Conservation (phyloP, 1,284 basidiomycete genomes). For the Phellopilus nigrolimitatus region DNA sequence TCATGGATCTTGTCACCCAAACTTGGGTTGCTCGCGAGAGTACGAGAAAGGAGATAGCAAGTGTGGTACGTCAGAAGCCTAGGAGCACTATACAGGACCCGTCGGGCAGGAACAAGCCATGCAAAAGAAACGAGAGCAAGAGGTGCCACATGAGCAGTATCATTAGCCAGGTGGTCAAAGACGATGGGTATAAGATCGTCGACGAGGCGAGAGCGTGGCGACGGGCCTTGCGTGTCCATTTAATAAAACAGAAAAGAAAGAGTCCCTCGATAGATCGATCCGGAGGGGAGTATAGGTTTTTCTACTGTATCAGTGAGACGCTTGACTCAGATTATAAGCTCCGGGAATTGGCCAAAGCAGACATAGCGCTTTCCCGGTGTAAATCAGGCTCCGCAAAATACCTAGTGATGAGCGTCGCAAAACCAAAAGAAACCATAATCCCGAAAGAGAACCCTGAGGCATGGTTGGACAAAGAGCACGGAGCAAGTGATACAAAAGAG, state of each 20-base stretch:
- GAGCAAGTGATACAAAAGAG: too few relatives aligned
- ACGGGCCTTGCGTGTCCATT: background rate
- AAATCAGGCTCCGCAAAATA: too few relatives aligned
- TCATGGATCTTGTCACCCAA: background rate
- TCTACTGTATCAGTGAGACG: too few relatives aligned
- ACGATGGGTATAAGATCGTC: slow-evolving; percentile 10
- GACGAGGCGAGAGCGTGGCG: background rate
- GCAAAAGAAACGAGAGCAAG: slow-evolving; percentile 7
- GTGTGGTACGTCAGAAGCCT: slow-evolving; percentile 6
- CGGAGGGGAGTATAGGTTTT: too few relatives aligned
- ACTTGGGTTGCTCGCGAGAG: background rate
- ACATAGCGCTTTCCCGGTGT: too few relatives aligned
- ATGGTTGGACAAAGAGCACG: too few relatives aligned
- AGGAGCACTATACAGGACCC: background rate
- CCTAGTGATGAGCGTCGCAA: too few relatives aligned
- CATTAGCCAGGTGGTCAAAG: background rate
- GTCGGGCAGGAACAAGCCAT: slow-evolving; percentile 4
- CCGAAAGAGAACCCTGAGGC: too few relatives aligned
- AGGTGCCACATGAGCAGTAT: slow-evolving; percentile 1
- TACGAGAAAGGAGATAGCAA: slow-evolving; percentile 8
- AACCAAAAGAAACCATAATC: too few relatives aligned
- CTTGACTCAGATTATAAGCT: too few relatives aligned
- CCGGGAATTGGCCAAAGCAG: too few relatives aligned
- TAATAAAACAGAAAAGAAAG: background rate
- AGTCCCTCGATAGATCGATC: too few relatives aligned